These are phyloP conservation scores for Leccinum pallidistipes DNA, from an alignment of 1,284 basidiomycete genomes.

Conservation along the genomic window DNA sequence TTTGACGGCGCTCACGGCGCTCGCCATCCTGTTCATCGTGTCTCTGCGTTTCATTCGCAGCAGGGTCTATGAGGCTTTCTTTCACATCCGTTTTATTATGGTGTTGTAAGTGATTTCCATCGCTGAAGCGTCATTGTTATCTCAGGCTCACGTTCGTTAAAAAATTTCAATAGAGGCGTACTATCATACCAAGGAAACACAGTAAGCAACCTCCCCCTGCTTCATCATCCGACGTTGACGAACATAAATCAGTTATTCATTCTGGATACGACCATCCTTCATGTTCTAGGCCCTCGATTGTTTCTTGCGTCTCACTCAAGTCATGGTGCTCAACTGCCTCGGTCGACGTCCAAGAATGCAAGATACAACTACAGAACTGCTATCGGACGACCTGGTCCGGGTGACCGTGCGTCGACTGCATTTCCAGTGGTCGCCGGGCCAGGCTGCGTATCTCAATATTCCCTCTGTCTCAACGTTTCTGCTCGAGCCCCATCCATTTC, in stretches of 20 bases:
- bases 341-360: constrained; percentile 15
- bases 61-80: constrained; percentile 49
- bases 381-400: constrained; percentile 28
- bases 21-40: constrained; percentile 41
- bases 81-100: constrained; percentile 41
- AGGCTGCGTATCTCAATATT: constrained; percentile 49
- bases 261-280: constrained; percentile 56
- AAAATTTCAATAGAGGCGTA: constrained; percentile 40
- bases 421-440: constrained; percentile 44
- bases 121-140: neutral
- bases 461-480: constrained; percentile 43
- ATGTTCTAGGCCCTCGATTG: constrained; percentile 69
- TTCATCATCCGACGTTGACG: constrained; percentile 1
- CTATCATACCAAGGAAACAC: constrained; percentile 38
- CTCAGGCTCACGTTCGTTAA: constrained; percentile 26
- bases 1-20: constrained; percentile 37
- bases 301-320: constrained; percentile 48
- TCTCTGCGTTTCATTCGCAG: constrained; percentile 47
- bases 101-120: constrained; percentile 38
- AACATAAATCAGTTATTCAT: constrained; percentile 14
- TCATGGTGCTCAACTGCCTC: constrained; percentile 50
- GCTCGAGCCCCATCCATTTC: constrained; percentile 56
- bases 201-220: constrained; percentile 17
- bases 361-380: constrained; percentile 28
- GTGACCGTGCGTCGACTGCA: constrained; percentile 28